Base-by-base conservation (phyloP, 306 rosid genomes). In the Fragaria ananassa region DNA sequence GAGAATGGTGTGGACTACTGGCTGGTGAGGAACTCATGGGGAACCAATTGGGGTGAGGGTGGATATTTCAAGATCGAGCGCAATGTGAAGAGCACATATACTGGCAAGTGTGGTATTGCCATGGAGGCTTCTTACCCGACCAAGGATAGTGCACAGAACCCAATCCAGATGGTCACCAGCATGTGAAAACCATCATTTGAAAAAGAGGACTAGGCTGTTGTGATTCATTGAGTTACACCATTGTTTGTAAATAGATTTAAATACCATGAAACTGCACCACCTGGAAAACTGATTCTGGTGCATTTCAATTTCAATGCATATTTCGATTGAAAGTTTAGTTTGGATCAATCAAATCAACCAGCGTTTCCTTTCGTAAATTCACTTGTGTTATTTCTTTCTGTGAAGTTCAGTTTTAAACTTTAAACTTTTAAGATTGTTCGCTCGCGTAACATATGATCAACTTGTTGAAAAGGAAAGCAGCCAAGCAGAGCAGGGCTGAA, bases 1-100 rank as follows among this genome's bases (percentile, higher is more conserved):
- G 97, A 92, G 81, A 85, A 92, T 60, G 97, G 96, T 14, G 60
- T 78, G 8, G 99, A 95, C 63, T 95, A 90, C 80, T 92, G 99
- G 99, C 85, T 95, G 1, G 96, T 92, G 77, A 92, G 97, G 89
- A 95, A 95, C 74, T 95, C 97, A 19, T 95, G 99, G 99, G 99
- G 99, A 58, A 76, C 78, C 62, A 64, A 37, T 5, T 95, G 99
- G 97, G 97, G 99, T 21, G 97, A 95, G 81, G 79, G 82, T 64
- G 99, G 99, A 5, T 95, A 95, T 80, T 79, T 95, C 85, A 95
- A 87, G 83, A 15, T 95, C 0, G 77, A 95, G 74, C 90, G 99
- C 15, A 95, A 95, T 25, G 80, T 82, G 49, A 50, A 19, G 34
- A 13, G 69, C 56, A 49, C 79, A 0, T 8, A 29, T 25, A 46